Evolutionary conservation across 2,329 filamentous ascomycete species (phyloP).

Genomic region (Geosmithia putterillii): DNA sequence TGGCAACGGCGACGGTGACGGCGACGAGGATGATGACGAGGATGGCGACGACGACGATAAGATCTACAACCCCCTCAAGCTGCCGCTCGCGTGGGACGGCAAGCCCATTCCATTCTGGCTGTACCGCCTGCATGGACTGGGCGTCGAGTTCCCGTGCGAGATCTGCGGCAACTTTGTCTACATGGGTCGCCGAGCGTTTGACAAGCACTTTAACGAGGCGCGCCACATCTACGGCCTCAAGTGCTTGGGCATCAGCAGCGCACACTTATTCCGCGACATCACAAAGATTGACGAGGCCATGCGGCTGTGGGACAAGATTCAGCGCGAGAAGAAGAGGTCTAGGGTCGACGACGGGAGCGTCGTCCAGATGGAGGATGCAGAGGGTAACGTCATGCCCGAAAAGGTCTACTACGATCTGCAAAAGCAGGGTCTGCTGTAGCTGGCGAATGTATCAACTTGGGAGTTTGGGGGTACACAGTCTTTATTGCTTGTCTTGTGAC

Average conservation of each 20-base stretch:
- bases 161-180: conserved; percentile 99
- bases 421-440: conserved; percentile 77
- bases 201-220: conserved; percentile 96
- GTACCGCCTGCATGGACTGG: conserved; percentile 90
- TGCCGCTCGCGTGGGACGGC: conserved; percentile 94
- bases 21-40: conserved; percentile 62
- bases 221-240: conserved; percentile 88
- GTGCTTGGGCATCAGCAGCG: conserved; percentile 86
- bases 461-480: neutral
- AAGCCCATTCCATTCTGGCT: conserved; percentile 99
- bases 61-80: conserved; percentile 92
- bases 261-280: conserved; percentile 85
- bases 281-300: conserved; percentile 83
- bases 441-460: no score
- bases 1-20: conserved; percentile 41
- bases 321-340: conserved; percentile 69
- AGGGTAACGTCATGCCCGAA: conserved; percentile 98
- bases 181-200: conserved; percentile 89
- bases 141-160: conserved; percentile 90
- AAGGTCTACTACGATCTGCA: conserved; percentile 94
- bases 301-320: conserved; percentile 85
- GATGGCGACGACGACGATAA: conserved; percentile 72
- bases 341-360: conserved; percentile 69
- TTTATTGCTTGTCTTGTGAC: no score
- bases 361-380: conserved; percentile 96